phyloP scores from a whole-genome alignment of 2,329 filamentous ascomycete genomes.

The Beauveria sp. region DNA sequence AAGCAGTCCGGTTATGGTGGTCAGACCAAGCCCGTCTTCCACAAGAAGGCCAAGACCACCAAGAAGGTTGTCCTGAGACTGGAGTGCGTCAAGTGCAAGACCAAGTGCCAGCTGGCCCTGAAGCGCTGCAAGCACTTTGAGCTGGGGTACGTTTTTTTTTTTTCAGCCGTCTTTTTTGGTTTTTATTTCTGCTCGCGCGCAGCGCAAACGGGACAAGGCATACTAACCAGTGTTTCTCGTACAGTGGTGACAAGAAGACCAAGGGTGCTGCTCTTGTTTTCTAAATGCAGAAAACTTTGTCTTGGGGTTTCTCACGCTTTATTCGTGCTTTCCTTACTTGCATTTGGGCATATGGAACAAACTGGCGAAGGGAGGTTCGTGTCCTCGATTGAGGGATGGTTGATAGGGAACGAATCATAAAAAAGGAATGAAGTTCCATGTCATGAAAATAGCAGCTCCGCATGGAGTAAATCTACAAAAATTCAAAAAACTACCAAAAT shows the following conservation, averaged over 20 bases:
- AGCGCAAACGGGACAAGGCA: slow-evolving; percentile 2
- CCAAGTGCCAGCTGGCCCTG: slow-evolving; percentile 93
- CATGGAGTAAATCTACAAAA: slow-evolving; percentile 1
- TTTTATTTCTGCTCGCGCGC: not conserved
- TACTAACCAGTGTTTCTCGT: slow-evolving; percentile 32
- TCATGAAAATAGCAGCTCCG: slow-evolving; percentile 11
- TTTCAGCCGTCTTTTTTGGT: slow-evolving; percentile 33
- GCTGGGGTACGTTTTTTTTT: slow-evolving; percentile 69
- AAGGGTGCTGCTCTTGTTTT: slow-evolving; percentile 99
- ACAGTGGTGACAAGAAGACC: slow-evolving; percentile 99
- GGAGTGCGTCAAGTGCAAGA: slow-evolving; percentile 97
- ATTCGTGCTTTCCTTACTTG: slow-evolving; percentile 35
- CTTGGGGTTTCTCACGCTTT: slow-evolving; percentile 31
- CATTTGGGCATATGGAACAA: slow-evolving; percentile 39
- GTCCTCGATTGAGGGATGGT: slow-evolving; percentile 35
- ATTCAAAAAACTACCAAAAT: slow-evolving; percentile 3
- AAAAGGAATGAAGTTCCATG: slow-evolving; percentile 18
- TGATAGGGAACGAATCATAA: slow-evolving; percentile 37
- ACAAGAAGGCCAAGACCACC: slow-evolving; percentile 99
- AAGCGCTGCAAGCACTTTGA: slow-evolving; percentile 99
- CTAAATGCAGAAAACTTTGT: slow-evolving; percentile 53
- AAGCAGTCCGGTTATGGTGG: slow-evolving; percentile 99
- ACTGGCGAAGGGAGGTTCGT: slow-evolving; percentile 41
- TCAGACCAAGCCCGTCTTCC: slow-evolving; percentile 99
- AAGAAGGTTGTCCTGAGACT: slow-evolving; percentile 99